Percentiles rank a stretch among this genome's conserved stretches.
These are phyloP conservation scores for Phytophthora syringae DNA, from an alignment of 352 stramenopile genomes.

Conservation along the genomic window DNA sequence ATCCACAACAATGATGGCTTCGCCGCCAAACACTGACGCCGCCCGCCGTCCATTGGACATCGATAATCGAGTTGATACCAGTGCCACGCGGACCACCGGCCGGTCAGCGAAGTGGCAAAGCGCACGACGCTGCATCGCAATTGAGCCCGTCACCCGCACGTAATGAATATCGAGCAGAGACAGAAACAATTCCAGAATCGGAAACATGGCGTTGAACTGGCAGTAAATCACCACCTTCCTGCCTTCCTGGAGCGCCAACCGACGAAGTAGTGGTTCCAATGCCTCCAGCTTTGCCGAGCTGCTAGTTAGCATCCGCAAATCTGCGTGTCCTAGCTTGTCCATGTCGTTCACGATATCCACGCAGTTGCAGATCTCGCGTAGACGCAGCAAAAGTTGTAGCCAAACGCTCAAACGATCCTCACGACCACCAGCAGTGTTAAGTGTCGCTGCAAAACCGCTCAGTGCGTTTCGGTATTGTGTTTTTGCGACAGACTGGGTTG, in stretches of 20 bases:
- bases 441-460: conserved; percentile 55
- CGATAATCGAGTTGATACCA: conserved; percentile 71
- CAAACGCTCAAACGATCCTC: conserved; percentile 69
- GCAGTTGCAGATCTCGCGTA: conserved; percentile 83
- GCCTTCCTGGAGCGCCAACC: conserved; percentile 61
- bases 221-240: conserved; percentile 83
- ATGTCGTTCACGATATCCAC: conserved; percentile 79
- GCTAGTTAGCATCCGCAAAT: conserved; percentile 60
- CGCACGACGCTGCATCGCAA: conserved; percentile 58
- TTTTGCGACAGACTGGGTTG: conserved; percentile 56
- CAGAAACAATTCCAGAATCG: conserved; percentile 76
- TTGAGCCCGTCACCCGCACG: conserved; percentile 67
- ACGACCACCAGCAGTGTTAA: conserved; percentile 38
- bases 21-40: conserved; percentile 70
- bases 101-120: conserved; percentile 78
- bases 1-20: conserved; percentile 83
- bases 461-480: conserved; percentile 75
- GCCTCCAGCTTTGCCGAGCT: conserved; percentile 73
- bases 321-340: conserved; percentile 78
- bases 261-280: conserved; percentile 58
- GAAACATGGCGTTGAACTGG: conserved; percentile 76
- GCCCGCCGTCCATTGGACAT: conserved; percentile 47
- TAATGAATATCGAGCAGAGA: conserved; percentile 65
- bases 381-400: conserved; percentile 67
- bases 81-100: conserved; percentile 64